Conservation (phyloP, 495 filamentous ascomycete genomes). For the Mytilinidion resinicola region DNA sequence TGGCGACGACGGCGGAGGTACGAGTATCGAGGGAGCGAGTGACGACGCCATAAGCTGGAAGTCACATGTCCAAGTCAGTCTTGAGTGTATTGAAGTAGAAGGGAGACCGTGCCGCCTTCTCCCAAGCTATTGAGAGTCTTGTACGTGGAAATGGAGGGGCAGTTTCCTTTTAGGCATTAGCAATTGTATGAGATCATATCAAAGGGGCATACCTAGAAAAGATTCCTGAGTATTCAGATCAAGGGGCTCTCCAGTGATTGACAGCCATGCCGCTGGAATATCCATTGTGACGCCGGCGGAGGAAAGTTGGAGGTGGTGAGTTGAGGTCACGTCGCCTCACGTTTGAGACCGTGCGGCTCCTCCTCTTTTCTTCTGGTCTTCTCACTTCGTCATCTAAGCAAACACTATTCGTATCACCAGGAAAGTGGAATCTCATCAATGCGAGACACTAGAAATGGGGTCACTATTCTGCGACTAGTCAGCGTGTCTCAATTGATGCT, state of each 20-base stretch:
- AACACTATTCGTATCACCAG: no score
- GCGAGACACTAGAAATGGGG: no score
- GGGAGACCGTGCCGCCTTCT: constrained; percentile 38
- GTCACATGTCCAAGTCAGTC: neutral
- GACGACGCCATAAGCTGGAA: constrained; percentile 42
- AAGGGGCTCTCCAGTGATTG: constrained; percentile 37
- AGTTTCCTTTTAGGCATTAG: constrained; percentile 32
- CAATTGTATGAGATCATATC: neutral
- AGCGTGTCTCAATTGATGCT: no score
- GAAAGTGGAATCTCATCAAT: no score
- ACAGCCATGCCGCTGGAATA: constrained; percentile 28
- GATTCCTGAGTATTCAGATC: constrained; percentile 25
- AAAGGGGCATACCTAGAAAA: constrained; percentile 30
- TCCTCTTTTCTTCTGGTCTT: no score
- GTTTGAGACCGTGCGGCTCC: no score
- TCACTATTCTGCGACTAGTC: no score
- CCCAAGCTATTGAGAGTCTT: constrained; percentile 42
- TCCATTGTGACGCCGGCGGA: neutral
- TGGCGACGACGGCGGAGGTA: constrained; percentile 37
- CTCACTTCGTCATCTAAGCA: no score
- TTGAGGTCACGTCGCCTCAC: no score
- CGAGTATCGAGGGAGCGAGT: constrained; percentile 37
- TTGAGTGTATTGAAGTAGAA: neutral
- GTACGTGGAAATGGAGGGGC: constrained; percentile 36
- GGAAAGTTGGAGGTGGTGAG: no score